Base-by-base conservation (phyloP, 1,284 basidiomycete genomes). In the Agaricales sp. region DNA sequence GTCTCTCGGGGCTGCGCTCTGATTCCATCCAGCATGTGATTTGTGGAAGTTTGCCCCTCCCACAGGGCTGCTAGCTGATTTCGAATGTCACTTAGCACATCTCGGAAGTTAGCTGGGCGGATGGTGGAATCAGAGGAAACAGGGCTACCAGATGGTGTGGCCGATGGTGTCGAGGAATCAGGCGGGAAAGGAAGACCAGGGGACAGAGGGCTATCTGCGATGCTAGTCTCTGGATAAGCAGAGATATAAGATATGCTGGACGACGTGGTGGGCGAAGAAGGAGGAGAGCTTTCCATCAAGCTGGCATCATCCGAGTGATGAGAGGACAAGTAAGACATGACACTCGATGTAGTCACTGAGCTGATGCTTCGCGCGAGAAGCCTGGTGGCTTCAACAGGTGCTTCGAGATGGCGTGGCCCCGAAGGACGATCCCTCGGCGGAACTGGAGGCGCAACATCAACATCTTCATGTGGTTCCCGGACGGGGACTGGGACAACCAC, bases 281-380 rank as follows among this genome's bases (percentile, higher is more conserved):
- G 60, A 13, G 62, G 60, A 23, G 54, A 50, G 8, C 52, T 43
- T 12, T 52, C 48, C 6, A 48, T 14, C 14, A 3, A 21, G 43
- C 48, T 46, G 41, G 21, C 4, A 52, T 86, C 84, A 51, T 88
- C 85, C 0, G 85, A 87, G 55, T 87, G 80, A 54, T 83, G 80
- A 8, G 86, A 87, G 1, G 82, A 83, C 48, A 87, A 57, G 60
- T 77, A 87, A 0, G 82, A 85, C 24, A 72, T 60, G 22, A 68
- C 71, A 47, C 75, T 78, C n/a, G 66, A 69, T 12, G 75, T 73
- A 52, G 75, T 76, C 0, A 75, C 67, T 1, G 76, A 72, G 21
- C 71, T 67, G 30, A 71, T 65, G 30, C 30, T 35, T 35, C 30
- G 8, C 30, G 30, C 8, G 30, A 35, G 30, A 8, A 35, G 11